Evolutionary conservation across 352 stramenopile genomes (phyloP).

Genomic region (Bremia lactucae): DNA sequence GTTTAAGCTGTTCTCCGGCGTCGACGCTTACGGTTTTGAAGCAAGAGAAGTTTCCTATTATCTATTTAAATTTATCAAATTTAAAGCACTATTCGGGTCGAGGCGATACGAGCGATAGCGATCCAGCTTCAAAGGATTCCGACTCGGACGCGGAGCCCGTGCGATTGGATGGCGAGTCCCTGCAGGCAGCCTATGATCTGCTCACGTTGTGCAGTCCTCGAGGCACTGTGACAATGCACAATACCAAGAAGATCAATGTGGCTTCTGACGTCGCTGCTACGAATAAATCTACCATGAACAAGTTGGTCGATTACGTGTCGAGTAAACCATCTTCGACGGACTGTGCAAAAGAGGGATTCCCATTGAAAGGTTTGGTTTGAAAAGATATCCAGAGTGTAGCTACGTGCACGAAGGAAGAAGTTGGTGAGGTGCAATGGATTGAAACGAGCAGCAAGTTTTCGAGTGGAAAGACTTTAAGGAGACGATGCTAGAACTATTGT

Average conservation of each 20-base stretch:
- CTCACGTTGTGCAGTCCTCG: conserved; percentile 37
- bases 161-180: conserved; percentile 49
- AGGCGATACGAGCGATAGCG: conserved; percentile 11
- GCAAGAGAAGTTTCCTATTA: conserved; percentile 63
- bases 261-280: too few species aligned
- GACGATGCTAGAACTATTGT: too few species aligned
- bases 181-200: conserved; percentile 61
- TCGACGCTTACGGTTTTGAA: conserved; percentile 33
- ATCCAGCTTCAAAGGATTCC: conserved; percentile 9
- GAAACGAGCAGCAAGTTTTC: too few species aligned
- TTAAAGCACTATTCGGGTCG: conserved; percentile 24
- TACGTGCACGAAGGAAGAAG: too few species aligned
- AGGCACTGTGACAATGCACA: conserved; percentile 5
- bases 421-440: too few species aligned
- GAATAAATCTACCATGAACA: too few species aligned
- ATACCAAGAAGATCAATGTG: neutral
- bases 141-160: conserved; percentile 22
- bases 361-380: too few species aligned
- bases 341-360: too few species aligned
- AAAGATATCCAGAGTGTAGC: too few species aligned
- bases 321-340: too few species aligned
- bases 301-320: too few species aligned
- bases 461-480: too few species aligned
- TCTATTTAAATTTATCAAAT: conserved; percentile 74
- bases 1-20: conserved; percentile 18